A percentile compares a stretch with the other conserved stretches of the same genome.
These are phyloP conservation scores for Dactylonectria estremocensis DNA, from an alignment of 2,329 filamentous ascomycete species.

Conservation along the genomic window DNA sequence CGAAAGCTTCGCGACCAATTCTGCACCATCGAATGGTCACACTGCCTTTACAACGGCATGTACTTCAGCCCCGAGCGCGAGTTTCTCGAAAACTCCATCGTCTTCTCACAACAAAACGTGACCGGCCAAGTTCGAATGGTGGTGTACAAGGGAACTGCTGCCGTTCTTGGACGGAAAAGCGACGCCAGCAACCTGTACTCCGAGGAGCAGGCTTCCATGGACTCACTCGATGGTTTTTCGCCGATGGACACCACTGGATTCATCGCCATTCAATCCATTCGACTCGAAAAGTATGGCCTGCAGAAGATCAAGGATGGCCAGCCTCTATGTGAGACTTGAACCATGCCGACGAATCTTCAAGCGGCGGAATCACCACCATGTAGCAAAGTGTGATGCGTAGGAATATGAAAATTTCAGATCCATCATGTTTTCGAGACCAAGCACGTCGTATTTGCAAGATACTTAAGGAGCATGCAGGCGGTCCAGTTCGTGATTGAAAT, in stretches of 20 bases:
- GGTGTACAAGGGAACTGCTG: constrained; percentile 53
- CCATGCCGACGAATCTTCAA: no score
- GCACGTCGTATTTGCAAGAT: no score
- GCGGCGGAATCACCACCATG: no score
- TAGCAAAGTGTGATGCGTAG: no score
- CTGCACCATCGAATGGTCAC: constrained; percentile 61
- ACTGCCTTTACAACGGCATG: constrained; percentile 61
- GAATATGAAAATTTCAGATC: no score
- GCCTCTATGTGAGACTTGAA: constrained; percentile 12
- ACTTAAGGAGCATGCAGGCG: no score
- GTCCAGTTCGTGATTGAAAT: no score
- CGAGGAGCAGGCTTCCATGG: constrained; percentile 64
- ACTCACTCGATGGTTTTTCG: constrained; percentile 60
- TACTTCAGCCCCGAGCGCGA: constrained; percentile 62
- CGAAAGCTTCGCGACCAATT: no score
- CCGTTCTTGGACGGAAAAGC: constrained; percentile 59
- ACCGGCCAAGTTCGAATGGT: constrained; percentile 56
- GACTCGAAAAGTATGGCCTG: constrained; percentile 63
- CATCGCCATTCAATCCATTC: constrained; percentile 78
- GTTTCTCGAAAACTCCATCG: constrained; percentile 72
- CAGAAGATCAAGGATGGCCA: constrained; percentile 37
- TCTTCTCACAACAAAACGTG: constrained; percentile 66
- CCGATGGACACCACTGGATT: constrained; percentile 64
- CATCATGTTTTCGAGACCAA: no score
- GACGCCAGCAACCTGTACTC: constrained; percentile 62